Evolutionary conservation across 2,329 filamentous ascomycete species (phyloP).

Genomic region (Immersiporthe knoxdaviesiana): DNA sequence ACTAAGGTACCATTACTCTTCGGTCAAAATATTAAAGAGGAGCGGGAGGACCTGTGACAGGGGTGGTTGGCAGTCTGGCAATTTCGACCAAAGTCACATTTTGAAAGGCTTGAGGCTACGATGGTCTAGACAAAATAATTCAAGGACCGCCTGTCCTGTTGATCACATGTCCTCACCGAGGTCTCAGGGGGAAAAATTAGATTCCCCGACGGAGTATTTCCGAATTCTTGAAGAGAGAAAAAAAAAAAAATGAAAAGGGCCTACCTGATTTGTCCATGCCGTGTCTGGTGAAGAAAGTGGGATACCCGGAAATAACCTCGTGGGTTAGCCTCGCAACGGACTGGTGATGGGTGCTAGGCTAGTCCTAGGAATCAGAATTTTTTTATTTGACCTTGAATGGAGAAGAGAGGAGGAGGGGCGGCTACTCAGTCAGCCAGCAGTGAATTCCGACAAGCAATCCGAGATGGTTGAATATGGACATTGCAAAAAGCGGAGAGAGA

Average conservation of each 20-base stretch:
- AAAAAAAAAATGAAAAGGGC: too few relatives aligned
- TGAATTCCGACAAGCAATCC: too few relatives aligned
- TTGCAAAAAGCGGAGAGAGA: too few relatives aligned
- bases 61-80: not conserved
- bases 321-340: not conserved
- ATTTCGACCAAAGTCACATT: not conserved
- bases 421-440: too few relatives aligned
- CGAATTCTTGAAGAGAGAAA: too few relatives aligned
- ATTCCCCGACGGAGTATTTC: not conserved
- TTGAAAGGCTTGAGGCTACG: not conserved
- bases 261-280: too few relatives aligned
- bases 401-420: too few relatives aligned
- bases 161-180: not conserved
- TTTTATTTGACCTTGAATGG: not conserved
- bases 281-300: not conserved
- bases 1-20: not conserved
- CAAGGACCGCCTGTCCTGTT: not conserved
- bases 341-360: not conserved
- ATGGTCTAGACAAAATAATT: not conserved
- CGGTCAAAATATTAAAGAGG: constrained; percentile 1
- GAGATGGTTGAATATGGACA: too few relatives aligned
- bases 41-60: too few relatives aligned
- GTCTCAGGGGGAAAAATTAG: not conserved
- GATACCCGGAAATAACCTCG: not conserved
- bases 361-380: not conserved